Percentiles rank a stretch among this genome's conserved stretches.
Evolutionary conservation across 1,284 basidiomycete genomes (phyloP).

Genomic region (Bondarzewia mesenterica): DNA sequence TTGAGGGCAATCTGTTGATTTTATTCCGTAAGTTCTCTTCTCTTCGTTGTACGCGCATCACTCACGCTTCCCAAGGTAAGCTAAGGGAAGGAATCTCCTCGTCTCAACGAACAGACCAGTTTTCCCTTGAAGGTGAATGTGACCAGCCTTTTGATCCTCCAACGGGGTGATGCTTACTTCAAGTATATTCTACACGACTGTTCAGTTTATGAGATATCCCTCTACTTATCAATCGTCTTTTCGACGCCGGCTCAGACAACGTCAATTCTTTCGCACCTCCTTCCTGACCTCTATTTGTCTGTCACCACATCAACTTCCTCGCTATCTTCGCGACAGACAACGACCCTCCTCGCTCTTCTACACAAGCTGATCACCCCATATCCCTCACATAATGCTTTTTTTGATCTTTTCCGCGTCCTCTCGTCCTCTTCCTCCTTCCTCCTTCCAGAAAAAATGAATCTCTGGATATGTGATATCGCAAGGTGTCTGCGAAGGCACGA

Average conservation of each 20-base stretch:
- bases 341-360: not conserved
- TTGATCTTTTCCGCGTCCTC: not conserved
- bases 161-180: not conserved
- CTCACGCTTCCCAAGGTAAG: slow-evolving; percentile 38
- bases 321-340: not conserved
- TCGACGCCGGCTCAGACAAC: slow-evolving; percentile 45
- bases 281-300: slow-evolving; percentile 35
- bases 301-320: not conserved
- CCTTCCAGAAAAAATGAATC: not conserved
- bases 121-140: slow-evolving; percentile 54
- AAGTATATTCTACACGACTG: not conserved
- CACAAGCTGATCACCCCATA: not conserved
- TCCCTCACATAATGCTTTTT: slow-evolving; percentile 1
- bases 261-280: slow-evolving; percentile 47
- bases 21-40: slow-evolving; percentile 43
- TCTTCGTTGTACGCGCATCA: not conserved
- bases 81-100: slow-evolving; percentile 60
- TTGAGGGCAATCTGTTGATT: slow-evolving; percentile 58
- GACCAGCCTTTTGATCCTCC: slow-evolving; percentile 13
- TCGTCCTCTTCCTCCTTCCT: not conserved
- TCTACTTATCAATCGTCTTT: slow-evolving; percentile 53
- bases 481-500: slow-evolving; percentile 6
- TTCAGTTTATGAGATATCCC: slow-evolving; percentile 60
- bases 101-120: slow-evolving; percentile 43
- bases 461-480: not conserved